Evolutionary conservation across 2,329 filamentous ascomycete genomes (phyloP).

Genomic region (Fusarium sp.): DNA sequence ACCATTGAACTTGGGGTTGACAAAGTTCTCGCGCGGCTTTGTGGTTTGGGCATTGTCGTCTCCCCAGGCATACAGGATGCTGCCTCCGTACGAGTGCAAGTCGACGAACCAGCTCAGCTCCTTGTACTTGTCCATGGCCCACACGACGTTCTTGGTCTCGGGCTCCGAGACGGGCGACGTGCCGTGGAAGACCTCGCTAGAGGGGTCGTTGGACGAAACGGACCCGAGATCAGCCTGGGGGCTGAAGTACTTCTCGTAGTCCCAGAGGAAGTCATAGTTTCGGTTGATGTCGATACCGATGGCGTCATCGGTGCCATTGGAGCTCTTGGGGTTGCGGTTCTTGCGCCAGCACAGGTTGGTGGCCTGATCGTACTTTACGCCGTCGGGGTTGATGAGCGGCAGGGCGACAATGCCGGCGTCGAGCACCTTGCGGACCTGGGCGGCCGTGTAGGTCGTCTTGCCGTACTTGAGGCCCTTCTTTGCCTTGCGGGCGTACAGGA

Average conservation of each 20-base stretch:
- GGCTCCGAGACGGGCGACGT: conserved; percentile 68
- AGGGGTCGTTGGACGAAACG: conserved; percentile 57
- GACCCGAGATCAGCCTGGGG: conserved; percentile 54
- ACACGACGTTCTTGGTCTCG: conserved; percentile 69
- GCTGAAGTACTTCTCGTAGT: conserved; percentile 63
- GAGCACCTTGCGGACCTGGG: conserved; percentile 67
- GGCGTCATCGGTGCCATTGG: conserved; percentile 50
- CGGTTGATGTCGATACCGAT: conserved; percentile 69
- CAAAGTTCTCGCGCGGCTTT: conserved; percentile 65
- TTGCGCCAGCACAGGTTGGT: conserved; percentile 69
- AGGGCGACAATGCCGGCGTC: conserved; percentile 68
- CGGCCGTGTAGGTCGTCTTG: conserved; percentile 65
- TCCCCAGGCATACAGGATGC: conserved; percentile 71
- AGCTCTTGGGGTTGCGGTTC: conserved; percentile 65
- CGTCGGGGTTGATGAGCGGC: conserved; percentile 69
- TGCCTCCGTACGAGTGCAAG: conserved; percentile 68
- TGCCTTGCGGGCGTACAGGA: conserved; percentile 67
- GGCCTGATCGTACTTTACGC: conserved; percentile 66
- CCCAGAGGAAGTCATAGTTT: conserved; percentile 73
- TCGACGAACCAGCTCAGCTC: conserved; percentile 72
- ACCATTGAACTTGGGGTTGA: conserved; percentile 67
- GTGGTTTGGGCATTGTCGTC: conserved; percentile 67
- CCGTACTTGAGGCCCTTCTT: conserved; percentile 68
- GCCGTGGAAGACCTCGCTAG: conserved; percentile 66
- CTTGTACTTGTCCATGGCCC: conserved; percentile 65